Base-by-base conservation (phyloP, 352 stramenopile species). In the Globisporangium acanthophoron region DNA sequence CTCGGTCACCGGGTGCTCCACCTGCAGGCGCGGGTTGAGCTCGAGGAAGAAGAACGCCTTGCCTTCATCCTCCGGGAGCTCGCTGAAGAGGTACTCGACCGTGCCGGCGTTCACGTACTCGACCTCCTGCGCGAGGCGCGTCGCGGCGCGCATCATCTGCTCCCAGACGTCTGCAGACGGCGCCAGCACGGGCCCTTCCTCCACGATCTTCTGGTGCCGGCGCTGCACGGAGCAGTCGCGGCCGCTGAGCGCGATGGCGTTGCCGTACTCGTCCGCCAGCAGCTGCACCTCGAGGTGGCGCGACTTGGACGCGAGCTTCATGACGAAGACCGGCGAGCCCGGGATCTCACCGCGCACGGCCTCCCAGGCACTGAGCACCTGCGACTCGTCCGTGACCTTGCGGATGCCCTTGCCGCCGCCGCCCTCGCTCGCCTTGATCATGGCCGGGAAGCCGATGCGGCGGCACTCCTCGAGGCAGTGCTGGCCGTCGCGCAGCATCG, bases 171-270 rank as follows among this genome's bases (percentile, higher is more conserved):
- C 35, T 11, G 35, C 35, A 11, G 35, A 40, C 35, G 35, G 35
- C 35, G 35, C 97, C 1, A 98, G 89, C 44, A 98, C 85, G 2
- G 97, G 97, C 33, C 83, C 97, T 84, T 99, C 98, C 80, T 99
- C 97, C 58, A 99, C 98, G 66, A 99, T 99, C 84, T 99, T 99
- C 81, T 99, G 98, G 78, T 99, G 97, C 39, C 98, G 87, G 64
- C 97, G 84, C 78, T 99, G 97, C 21, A 99, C 96, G 27, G 95
- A 99, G 80, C 98, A 99, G 85, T 99, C 98, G 62, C 98, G 91
- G 15, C 97, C 97, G 70, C 97, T 99, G 18, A 99, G 81, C 11
- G 98, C 96, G 65, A 99, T 98, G 37, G 96, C 97, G 64, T 99
- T 93, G 50, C 97, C 97, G 70, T 99, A 99, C 52, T 97, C 88